These are phyloP conservation scores for Citrus sp. DNA, from an alignment of 345 rosid genomes.

Conservation along the genomic window DNA sequence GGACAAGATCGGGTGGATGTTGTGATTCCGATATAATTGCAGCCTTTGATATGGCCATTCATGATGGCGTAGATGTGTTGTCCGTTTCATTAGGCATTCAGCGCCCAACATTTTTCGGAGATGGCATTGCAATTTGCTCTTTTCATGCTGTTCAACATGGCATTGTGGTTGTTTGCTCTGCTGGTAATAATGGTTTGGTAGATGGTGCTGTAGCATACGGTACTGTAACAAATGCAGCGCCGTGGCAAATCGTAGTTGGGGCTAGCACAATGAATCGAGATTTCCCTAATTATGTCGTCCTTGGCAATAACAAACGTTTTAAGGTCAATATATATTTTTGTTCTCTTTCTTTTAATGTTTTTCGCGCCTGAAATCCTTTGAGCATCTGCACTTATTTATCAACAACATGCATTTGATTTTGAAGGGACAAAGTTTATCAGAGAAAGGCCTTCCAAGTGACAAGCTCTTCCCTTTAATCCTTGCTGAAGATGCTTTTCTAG, in stretches of 20 bases:
- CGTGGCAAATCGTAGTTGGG: constrained; percentile 63
- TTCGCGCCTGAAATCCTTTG: neutral
- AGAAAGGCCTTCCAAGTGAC: constrained; percentile 32
- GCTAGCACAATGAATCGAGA: constrained; percentile 81
- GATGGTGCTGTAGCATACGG: constrained; percentile 59
- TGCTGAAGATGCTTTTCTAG: constrained; percentile 45
- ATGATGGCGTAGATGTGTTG: constrained; percentile 74
- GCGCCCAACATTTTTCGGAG: constrained; percentile 39
- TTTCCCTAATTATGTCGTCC: constrained; percentile 59
- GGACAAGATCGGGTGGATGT: constrained; percentile 34
- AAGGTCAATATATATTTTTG: constrained; percentile 40
- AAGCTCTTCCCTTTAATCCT: constrained; percentile 53
- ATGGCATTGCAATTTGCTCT: constrained; percentile 63
- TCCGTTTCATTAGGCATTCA: constrained; percentile 69
- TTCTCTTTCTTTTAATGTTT: neutral
- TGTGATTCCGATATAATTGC: constrained; percentile 66
- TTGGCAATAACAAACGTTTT: constrained; percentile 49
- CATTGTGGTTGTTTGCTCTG: constrained; percentile 60
- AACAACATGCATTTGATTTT: neutral
- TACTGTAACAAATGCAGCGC: constrained; percentile 65
- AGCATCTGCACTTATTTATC: neutral
- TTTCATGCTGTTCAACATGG: constrained; percentile 71
- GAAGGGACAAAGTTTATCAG: constrained; percentile 79
- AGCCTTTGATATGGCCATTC: constrained; percentile 71
- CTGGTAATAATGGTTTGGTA: constrained; percentile 76